phyloP scores from a whole-genome alignment of 208 protist species.

The Trypanosoma scelopori region DNA sequence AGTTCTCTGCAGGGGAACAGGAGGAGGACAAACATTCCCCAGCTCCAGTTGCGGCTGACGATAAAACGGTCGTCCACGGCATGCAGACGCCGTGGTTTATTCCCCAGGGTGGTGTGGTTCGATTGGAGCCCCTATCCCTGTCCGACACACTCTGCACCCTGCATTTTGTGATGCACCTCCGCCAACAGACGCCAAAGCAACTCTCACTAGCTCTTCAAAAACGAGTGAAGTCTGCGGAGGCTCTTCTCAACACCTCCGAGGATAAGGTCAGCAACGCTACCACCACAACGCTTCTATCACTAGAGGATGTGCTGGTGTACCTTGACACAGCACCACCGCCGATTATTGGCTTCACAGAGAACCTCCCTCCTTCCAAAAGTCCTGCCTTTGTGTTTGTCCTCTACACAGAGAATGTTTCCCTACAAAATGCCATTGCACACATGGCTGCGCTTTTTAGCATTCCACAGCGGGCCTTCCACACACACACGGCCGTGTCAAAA shows the following conservation, averaged over 20 bases:
- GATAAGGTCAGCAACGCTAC: neutral
- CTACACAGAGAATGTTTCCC: constrained; percentile 78
- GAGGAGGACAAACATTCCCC: neutral
- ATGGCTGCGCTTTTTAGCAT: constrained; percentile 67
- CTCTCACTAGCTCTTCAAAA: constrained; percentile 30
- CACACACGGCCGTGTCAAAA: constrained; percentile 69
- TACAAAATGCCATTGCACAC: constrained; percentile 79
- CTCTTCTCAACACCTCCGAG: neutral
- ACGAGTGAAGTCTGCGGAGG: constrained; percentile 13
- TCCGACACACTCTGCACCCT: constrained; percentile 50
- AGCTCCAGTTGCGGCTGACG: neutral
- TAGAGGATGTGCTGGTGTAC: constrained; percentile 61
- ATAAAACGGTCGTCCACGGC: constrained; percentile 22
- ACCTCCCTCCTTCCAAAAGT: constrained; percentile 27
- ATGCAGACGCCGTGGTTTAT: constrained; percentile 58
- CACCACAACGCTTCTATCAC: constrained; percentile 28
- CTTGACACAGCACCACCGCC: constrained; percentile 69
- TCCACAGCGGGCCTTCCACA: constrained; percentile 57
- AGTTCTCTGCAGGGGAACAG: neutral
- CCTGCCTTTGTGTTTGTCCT: constrained; percentile 83
- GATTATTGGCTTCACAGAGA: constrained; percentile 69
- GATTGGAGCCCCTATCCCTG: constrained; percentile 42
- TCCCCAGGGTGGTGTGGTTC: constrained; percentile 47
- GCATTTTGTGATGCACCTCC: constrained; percentile 60
- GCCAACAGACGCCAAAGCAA: constrained; percentile 42